Evolutionary conservation across 2,329 filamentous ascomycete genomes (phyloP).

Genomic region (Penicillium sp.): DNA sequence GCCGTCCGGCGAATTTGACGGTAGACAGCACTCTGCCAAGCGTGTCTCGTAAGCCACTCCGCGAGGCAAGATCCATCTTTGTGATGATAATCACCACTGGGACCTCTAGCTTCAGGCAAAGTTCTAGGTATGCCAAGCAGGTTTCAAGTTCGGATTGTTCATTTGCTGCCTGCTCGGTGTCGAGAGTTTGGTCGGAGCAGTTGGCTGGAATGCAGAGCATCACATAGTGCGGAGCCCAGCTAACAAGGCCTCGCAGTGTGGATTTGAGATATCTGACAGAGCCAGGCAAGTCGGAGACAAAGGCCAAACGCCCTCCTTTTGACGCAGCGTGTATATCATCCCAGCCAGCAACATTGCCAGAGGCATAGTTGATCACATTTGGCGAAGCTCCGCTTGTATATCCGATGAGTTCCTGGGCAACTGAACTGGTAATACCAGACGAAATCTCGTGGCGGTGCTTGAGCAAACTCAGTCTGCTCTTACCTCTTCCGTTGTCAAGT

Average conservation of each 20-base stretch:
- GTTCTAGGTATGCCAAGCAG: constrained; percentile 75
- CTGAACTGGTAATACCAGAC: constrained; percentile 89
- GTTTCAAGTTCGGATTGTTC: constrained; percentile 64
- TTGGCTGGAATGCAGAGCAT: constrained; percentile 84
- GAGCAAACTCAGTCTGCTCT: constrained; percentile 81
- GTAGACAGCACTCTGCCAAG: constrained; percentile 73
- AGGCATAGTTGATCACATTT: constrained; percentile 73
- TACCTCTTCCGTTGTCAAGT: constrained; percentile 88
- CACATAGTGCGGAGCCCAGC: constrained; percentile 95
- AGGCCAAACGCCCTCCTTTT: constrained; percentile 72
- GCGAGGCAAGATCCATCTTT: constrained; percentile 85
- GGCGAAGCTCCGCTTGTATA: constrained; percentile 56
- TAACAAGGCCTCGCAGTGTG: constrained; percentile 84
- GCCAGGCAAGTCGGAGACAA: constrained; percentile 89
- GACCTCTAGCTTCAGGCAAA: constrained; percentile 78
- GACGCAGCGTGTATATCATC: constrained; percentile 85
- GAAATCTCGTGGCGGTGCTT: constrained; percentile 92
- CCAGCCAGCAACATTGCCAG: constrained; percentile 88
- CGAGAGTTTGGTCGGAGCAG: constrained; percentile 55
- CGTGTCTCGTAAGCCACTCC: constrained; percentile 67
- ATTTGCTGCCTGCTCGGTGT: constrained; percentile 16
- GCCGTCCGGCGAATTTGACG: constrained; percentile 73
- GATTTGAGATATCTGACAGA: constrained; percentile 88
- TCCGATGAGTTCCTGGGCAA: constrained; percentile 90
- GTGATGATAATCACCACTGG: constrained; percentile 84